Evolutionary conservation across 805 yeast species (phyloP).

Genomic region (Suhomyces sp.): DNA sequence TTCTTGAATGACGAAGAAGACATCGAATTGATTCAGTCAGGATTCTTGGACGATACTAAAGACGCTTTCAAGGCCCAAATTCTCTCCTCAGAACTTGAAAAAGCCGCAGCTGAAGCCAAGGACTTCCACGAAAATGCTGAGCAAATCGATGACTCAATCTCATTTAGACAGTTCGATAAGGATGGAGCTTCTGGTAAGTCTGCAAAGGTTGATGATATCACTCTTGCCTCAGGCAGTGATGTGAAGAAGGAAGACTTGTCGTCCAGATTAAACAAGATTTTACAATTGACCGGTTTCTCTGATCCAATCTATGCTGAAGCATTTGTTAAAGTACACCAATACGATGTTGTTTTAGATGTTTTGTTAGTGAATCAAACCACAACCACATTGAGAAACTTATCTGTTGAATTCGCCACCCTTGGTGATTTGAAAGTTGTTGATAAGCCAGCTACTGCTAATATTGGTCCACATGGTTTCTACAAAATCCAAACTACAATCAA

Average conservation of each 20-base stretch:
- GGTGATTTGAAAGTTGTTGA: slow-evolving; percentile 96
- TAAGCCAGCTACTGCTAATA: slow-evolving; percentile 81
- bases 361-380: slow-evolving; percentile 92
- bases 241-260: slow-evolving; percentile 58
- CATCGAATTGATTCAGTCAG: slow-evolving; percentile 51
- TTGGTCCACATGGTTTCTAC: slow-evolving; percentile 98
- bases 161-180: slow-evolving; percentile 74
- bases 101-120: slow-evolving; percentile 54
- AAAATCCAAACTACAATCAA: slow-evolving; percentile 84
- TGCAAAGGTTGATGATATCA: slow-evolving; percentile 49
- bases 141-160: slow-evolving; percentile 74
- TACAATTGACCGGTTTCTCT: slow-evolving; percentile 95
- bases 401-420: slow-evolving; percentile 92
- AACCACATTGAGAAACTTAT: slow-evolving; percentile 82
- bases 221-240: slow-evolving; percentile 52
- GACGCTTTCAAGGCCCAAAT: slow-evolving; percentile 78
- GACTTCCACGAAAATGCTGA: slow-evolving; percentile 63
- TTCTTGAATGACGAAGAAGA: slow-evolving; percentile 68
- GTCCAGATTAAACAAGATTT: slow-evolving; percentile 82
- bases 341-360: slow-evolving; percentile 92
- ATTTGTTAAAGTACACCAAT: slow-evolving; percentile 92
- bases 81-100: slow-evolving; percentile 56
- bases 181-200: slow-evolving; percentile 22
- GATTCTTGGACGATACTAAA: slow-evolving; percentile 85
- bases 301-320: slow-evolving; percentile 99